Percentiles rank a stretch among this genome's conserved stretches.
Conservation (phyloP, 306 rosid genomes). For the Lathyrus oleraceus region DNA sequence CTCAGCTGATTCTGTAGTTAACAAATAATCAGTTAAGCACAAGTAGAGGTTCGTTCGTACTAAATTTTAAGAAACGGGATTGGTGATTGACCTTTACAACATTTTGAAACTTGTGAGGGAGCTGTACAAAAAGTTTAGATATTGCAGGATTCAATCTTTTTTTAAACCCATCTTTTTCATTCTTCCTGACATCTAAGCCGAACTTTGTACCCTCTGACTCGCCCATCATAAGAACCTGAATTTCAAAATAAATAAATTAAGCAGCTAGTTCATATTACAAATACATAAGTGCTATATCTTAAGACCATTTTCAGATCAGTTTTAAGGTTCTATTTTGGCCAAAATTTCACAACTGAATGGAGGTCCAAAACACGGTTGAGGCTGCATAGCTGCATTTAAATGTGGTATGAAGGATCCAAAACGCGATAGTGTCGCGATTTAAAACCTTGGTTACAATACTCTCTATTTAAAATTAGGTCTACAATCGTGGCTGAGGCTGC, state of each 20-base stretch:
- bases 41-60: constrained; percentile 20
- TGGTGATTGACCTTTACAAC: constrained; percentile 60
- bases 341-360: constrained; percentile 24
- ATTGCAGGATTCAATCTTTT: constrained; percentile 49
- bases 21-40: not conserved
- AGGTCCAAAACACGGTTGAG: not conserved
- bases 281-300: not conserved
- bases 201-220: constrained; percentile 49
- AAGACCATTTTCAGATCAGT: not conserved
- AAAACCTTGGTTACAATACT: not conserved
- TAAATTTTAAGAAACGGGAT: constrained; percentile 10
- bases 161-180: constrained; percentile 43
- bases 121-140: constrained; percentile 63
- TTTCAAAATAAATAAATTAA: constrained; percentile 20
- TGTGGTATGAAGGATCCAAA: not conserved
- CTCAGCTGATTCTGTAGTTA: constrained; percentile 64
- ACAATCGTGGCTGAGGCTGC: not conserved
- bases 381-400: not conserved
- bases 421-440: not conserved
- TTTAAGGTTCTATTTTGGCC: constrained; percentile 1
- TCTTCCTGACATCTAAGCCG: constrained; percentile 45
- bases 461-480: not conserved
- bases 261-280: not conserved
- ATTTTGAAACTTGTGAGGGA: constrained; percentile 68
- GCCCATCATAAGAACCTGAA: constrained; percentile 56